phyloP scores from a whole-genome alignment of 73 alveolate genomes.

The Tetrahymena thermophila region DNA sequence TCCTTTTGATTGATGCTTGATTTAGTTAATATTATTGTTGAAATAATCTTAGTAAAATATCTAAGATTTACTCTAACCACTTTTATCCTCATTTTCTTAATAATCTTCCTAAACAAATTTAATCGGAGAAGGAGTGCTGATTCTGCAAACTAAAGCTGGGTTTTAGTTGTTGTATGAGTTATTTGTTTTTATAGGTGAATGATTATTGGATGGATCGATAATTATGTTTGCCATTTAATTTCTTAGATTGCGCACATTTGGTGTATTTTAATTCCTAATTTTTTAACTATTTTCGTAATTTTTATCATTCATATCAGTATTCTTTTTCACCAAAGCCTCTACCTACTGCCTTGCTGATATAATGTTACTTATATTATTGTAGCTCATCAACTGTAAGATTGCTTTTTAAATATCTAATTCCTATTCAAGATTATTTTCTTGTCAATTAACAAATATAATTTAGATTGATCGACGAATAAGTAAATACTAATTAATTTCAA shows the following conservation, averaged over 20 bases:
- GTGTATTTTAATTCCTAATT: background rate
- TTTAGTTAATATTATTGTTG: background rate
- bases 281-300: background rate
- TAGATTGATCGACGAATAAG: no score
- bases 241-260: background rate
- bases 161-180: background rate
- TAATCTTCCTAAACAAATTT: background rate
- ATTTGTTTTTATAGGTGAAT: background rate
- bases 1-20: background rate
- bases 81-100: background rate
- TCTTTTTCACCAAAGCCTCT: background rate
- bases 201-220: background rate
- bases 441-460: no score
- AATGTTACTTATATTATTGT: background rate
- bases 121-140: background rate
- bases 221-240: background rate
- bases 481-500: no score
- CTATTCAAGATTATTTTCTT: no score
- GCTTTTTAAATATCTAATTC: no score
- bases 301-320: background rate
- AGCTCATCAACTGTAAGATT: background rate
- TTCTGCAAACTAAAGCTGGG: background rate
- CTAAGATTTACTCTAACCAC: background rate
- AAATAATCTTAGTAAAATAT: background rate
- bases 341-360: background rate